Percentiles rank a stretch among this genome's conserved stretches.
Conservation (phyloP, 805 yeast genomes). For the Kazachstania martiniae region DNA sequence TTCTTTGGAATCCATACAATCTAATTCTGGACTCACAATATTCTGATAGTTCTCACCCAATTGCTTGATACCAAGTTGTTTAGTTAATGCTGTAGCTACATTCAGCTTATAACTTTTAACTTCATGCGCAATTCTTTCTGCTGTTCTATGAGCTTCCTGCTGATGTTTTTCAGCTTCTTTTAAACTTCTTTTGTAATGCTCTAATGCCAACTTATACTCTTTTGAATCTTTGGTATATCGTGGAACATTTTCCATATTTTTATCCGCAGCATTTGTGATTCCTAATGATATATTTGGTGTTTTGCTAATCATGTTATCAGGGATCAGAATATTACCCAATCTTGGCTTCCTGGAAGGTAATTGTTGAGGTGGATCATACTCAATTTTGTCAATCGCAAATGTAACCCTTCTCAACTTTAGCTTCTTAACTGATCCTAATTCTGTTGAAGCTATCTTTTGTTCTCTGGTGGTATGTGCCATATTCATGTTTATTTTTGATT, state of each 20-base stretch:
- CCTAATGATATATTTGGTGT: conserved; percentile 61
- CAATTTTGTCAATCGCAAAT: conserved; percentile 66
- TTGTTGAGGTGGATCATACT: conserved; percentile 85
- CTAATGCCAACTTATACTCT: conserved; percentile 47
- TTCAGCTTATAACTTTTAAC: conserved; percentile 36
- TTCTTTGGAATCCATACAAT: not conserved
- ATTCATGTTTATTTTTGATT: not conserved
- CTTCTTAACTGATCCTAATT: conserved; percentile 6
- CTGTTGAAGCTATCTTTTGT: not conserved
- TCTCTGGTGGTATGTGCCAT: not conserved
- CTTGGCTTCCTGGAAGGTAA: conserved; percentile 80
- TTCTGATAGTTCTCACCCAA: no score
- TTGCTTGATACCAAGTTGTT: no score
- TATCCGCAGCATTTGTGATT: conserved; percentile 40
- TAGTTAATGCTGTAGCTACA: not conserved
- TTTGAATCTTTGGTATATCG: conserved; percentile 26
- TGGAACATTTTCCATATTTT: conserved; percentile 9
- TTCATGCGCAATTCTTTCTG: conserved; percentile 58
- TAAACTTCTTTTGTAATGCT: conserved; percentile 42
- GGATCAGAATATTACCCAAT: conserved; percentile 63
- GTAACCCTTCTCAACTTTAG: conserved; percentile 50
- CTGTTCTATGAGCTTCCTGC: conserved; percentile 64
- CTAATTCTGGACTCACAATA: not conserved
- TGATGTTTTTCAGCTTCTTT: conserved; percentile 63
- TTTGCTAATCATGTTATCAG: conserved; percentile 52